Evolutionary conservation across 768 basidiomycete genomes (phyloP), one percentile per base, ranked within the genome.

Genomic region (Lactarius indigo): DNA sequence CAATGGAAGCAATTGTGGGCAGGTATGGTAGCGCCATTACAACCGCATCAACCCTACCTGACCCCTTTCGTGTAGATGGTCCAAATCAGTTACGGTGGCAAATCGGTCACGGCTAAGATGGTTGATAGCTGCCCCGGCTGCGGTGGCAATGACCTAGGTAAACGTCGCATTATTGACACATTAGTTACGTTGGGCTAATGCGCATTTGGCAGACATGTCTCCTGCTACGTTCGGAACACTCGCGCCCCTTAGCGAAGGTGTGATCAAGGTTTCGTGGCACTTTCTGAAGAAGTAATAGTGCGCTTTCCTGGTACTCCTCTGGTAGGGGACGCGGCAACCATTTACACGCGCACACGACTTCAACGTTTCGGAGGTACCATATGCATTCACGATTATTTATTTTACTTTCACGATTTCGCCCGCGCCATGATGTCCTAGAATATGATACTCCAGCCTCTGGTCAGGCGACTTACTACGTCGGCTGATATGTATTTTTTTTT

Each of bases 101-200:
- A 70, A 39, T 13, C 68, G n/a, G 54, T 58, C n/a, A 8, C 8
- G 15, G 70, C 69, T 12, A 0, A 18, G 52, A 56, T 71, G 41
- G 52, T 50, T 9, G 70, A 71, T 44, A 69, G 60, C 57, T 71
- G 70, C 63, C 57, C 39, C 1, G 20, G 63, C 15, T 71, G 70
- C 47, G 65, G 70, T 20, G 1, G 13, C 2, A 30, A 42, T 39
- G 70, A 71, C 47, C 63, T 71, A 35, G 70, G 70, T 71, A 44
- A 50, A 69, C 50, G 5, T 56, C 39, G 20, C 44, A 26, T 42
- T 20, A 12, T 44, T 15, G 47, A 30, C 10, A 17, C 10, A 42
- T 50, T 28, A 9, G 2, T 15, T 44, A 1, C 23, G 31, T 47
- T 23, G 56, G 28, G n/a, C 61, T 58, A 41, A 66, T 59, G 33